Conservation (phyloP, 345 rosid genomes). For the Aquilaria malaccensis region DNA sequence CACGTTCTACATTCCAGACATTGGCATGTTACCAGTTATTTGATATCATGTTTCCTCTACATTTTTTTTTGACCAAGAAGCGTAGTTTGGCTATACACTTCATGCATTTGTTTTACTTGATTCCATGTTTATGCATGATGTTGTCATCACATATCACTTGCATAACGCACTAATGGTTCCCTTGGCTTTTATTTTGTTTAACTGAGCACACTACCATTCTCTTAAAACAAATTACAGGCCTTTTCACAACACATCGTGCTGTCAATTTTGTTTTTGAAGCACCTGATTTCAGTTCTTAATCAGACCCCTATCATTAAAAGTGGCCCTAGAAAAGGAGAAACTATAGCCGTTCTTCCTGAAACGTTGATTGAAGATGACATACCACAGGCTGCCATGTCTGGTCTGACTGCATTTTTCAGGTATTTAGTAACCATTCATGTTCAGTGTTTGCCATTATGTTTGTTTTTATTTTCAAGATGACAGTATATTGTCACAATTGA, state of each 20-base stretch:
- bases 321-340: slow-evolving; percentile 63
- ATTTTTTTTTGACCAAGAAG: too few species aligned
- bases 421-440: slow-evolving; percentile 15
- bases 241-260: slow-evolving; percentile 80
- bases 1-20: too few species aligned
- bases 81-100: too few species aligned
- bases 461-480: slow-evolving; percentile 13
- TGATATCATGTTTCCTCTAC: too few species aligned
- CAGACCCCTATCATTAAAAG: slow-evolving; percentile 43
- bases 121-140: too few species aligned
- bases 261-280: slow-evolving; percentile 72
- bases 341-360: slow-evolving; percentile 33
- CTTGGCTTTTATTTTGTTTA: not conserved
- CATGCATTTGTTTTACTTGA: too few species aligned
- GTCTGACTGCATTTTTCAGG: slow-evolving; percentile 95
- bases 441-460: slow-evolving; percentile 10
- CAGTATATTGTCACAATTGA: slow-evolving; percentile 22
- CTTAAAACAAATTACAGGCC: slow-evolving; percentile 37
- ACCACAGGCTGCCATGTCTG: slow-evolving; percentile 76
- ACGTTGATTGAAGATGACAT: slow-evolving; percentile 52
- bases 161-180: not conserved
- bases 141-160: not conserved
- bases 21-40: too few species aligned
- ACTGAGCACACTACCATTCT: slow-evolving; percentile 12
- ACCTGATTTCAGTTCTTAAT: slow-evolving; percentile 66